A percentile compares a stretch with the other conserved stretches of the same genome.
Evolutionary conservation across 768 basidiomycete species (phyloP).

Genomic region (Tricholoma matsutake): DNA sequence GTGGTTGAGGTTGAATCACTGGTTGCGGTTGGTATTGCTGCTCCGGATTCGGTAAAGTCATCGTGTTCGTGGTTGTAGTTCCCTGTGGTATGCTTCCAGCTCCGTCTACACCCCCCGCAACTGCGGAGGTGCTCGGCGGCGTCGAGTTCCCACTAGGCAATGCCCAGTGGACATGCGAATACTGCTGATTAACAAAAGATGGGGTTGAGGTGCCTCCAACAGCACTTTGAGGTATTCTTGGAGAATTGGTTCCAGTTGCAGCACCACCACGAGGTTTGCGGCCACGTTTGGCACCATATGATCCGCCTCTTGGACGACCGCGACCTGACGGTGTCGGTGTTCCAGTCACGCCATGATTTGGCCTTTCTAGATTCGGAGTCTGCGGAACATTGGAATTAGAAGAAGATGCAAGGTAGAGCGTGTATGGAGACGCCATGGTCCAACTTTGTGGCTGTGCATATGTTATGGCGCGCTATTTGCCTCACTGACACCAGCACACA

Average conservation of each 20-base stretch:
- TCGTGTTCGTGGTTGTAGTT: constrained; percentile 6
- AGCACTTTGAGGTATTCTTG: constrained; percentile 24
- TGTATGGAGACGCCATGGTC: not conserved
- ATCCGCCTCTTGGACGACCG: constrained; percentile 30
- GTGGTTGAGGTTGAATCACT: not conserved
- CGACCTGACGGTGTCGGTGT: constrained; percentile 17
- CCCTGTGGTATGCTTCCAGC: constrained; percentile 3
- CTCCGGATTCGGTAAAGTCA: not conserved
- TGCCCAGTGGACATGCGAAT: constrained; percentile 40
- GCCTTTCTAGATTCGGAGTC: not conserved
- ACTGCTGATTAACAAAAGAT: constrained; percentile 18
- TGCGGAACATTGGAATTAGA: not conserved
- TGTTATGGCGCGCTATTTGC: no score
- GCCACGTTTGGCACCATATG: constrained; percentile 42
- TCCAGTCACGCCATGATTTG: not conserved
- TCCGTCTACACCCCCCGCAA: not conserved
- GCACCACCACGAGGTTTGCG: constrained; percentile 43
- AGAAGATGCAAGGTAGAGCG: not conserved
- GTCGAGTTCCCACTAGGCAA: constrained; percentile 12
- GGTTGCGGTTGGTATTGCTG: not conserved
- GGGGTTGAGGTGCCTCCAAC: constrained; percentile 7
- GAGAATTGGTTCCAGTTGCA: constrained; percentile 25
- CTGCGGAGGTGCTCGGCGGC: not conserved
- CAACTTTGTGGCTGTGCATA: not conserved
- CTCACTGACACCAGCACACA: no score